A percentile compares a stretch with the other conserved stretches of the same genome.
These are phyloP conservation scores for Fraxinus excelsior DNA, from an alignment of 257 asterid species.

Conservation along the genomic window DNA sequence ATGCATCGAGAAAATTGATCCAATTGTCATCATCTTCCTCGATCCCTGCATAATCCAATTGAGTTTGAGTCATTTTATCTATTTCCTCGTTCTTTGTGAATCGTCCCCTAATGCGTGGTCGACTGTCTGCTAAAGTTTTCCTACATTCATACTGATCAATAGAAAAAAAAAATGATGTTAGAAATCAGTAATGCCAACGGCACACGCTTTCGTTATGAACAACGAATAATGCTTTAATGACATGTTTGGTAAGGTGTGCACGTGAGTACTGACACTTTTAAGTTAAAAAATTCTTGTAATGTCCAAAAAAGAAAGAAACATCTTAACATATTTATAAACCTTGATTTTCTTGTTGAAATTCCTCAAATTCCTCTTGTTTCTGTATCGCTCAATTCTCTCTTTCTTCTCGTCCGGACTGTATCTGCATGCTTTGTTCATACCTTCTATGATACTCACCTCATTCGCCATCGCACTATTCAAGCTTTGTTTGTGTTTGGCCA, in stretches of 20 bases:
- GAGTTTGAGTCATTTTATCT: conserved; percentile 46
- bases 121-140: conserved; percentile 83
- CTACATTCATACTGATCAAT: conserved; percentile 80
- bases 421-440: conserved; percentile 79
- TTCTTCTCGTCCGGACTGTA: conserved; percentile 86
- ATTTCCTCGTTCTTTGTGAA: conserved; percentile 75
- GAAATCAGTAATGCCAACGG: background rate
- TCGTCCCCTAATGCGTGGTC: conserved; percentile 86
- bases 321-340: conserved; percentile 33
- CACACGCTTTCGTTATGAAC: background rate
- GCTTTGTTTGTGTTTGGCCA: conserved; percentile 36
- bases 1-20: conserved; percentile 67
- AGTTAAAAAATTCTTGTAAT: no score
- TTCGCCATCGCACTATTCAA: conserved; percentile 51
- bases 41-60: conserved; percentile 46
- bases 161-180: conserved; percentile 2
- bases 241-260: background rate
- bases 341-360: conserved; percentile 91
- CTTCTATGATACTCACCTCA: conserved; percentile 70
- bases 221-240: no score
- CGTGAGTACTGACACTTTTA: background rate
- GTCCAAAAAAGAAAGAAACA: no score
- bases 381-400: conserved; percentile 82
- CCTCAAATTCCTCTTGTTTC: conserved; percentile 81
- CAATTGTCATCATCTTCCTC: conserved; percentile 64